Evolutionary conservation across 2,329 filamentous ascomycete species (phyloP), one percentile per base, ranked within the genome.

Genomic region (Ascochyta pisi): DNA sequence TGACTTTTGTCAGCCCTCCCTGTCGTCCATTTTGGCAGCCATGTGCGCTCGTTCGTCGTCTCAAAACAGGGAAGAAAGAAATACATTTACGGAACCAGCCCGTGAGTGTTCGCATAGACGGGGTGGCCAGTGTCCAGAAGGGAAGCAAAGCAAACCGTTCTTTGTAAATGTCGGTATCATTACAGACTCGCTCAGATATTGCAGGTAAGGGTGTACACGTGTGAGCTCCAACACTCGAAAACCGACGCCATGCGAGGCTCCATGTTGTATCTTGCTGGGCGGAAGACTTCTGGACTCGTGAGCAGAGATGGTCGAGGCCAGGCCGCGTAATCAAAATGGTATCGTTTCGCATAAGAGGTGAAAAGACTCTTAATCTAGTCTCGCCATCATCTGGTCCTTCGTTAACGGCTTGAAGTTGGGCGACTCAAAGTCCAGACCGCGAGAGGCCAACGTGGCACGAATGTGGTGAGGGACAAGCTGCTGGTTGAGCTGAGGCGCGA

Each of bases 381-480:
- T 92, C 57, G 95, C 95, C 82, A 96, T 91, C 95, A 99, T 98
- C 77, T 97, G 92, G 71, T 95, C 89, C 83, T 92, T 96, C 71
- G 89, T 82, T 81, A 99, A 83, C 41, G 94, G 94, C 68, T 88
- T 92, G 78, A 99, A 91, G 77, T 93, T 93, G 10, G 76, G 73
- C 49, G 76, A 77, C 78, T 97, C 92, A 71, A 97, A 92, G 76
- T 98, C 93, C 66, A 99, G 85, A 50, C 91, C 93, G 70, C 87
- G 88, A 43, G 88, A 84, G 60, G 86, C 86, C 57, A 99, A 84
- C 57, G 86, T 83, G 22, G 91, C 81, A 70, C 88, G 88, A 69
- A 92, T 86, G 77, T 98, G 93, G 61, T 85, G 79, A 57, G 95
- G 95, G 49, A 98, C 92, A 68, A 99, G 85, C 77, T 92, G 88